Evolutionary conservation across 139 green algal species (phyloP).

Genomic region (Ulvella scutata): DNA sequence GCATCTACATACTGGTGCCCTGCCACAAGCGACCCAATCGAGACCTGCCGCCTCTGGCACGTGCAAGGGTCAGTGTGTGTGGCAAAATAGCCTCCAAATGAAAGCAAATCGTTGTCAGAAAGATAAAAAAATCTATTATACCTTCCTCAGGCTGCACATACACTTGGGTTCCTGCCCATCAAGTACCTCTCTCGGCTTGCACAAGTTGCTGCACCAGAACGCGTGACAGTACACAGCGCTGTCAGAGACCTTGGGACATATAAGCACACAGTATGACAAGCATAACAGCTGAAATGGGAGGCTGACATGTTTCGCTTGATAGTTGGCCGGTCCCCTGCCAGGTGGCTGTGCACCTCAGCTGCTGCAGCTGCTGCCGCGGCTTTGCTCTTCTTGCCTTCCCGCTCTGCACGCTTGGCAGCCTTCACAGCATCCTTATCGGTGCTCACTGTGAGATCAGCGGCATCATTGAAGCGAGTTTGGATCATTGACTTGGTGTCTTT

Average conservation of each 20-base stretch:
- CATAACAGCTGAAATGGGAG: too few species aligned
- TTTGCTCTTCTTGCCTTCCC: conserved; percentile 11
- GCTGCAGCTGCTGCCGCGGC: neutral
- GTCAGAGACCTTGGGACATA: too few species aligned
- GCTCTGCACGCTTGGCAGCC: conserved; percentile 35
- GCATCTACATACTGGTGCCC: neutral
- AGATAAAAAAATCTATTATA: neutral
- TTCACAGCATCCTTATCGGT: conserved; percentile 31
- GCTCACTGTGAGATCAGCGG: conserved; percentile 11
- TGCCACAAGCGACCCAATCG: neutral
- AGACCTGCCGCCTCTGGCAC: too few species aligned
- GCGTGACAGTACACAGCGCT: too few species aligned
- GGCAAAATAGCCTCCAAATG: conserved; percentile 15
- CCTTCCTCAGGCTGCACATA: neutral
- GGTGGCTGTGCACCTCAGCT: conserved; percentile 7
- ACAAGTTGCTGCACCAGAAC: too few species aligned
- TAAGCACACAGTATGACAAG: neutral
- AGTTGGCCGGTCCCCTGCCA: conserved; percentile 13
- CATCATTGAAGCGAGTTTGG: conserved; percentile 23
- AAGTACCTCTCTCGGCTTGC: too few species aligned
- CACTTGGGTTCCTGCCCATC: too few species aligned
- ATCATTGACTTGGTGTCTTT: neutral
- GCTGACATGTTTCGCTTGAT: conserved; percentile 28
- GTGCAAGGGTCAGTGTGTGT: neutral
- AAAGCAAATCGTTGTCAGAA: conserved; percentile 1